Conservation (phyloP, 768 basidiomycete species). For the Clathrus columnatus region DNA sequence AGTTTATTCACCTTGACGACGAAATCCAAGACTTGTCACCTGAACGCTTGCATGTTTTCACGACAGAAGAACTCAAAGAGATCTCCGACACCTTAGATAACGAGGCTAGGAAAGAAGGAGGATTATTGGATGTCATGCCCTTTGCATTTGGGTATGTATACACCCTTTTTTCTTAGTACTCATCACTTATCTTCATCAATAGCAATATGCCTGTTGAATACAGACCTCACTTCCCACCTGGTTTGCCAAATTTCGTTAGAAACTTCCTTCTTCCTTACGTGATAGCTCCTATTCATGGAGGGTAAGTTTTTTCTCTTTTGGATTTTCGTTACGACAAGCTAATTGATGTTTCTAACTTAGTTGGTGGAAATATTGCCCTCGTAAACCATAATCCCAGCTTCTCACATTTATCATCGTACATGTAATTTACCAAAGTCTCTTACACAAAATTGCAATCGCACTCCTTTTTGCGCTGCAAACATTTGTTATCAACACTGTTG, state of each 20-base stretch:
- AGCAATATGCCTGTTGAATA: slow-evolving; percentile 32
- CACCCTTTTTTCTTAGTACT: not conserved
- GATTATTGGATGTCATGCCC: slow-evolving; percentile 27
- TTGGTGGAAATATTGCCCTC: not conserved
- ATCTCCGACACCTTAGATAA: slow-evolving; percentile 22
- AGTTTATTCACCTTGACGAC: slow-evolving; percentile 31
- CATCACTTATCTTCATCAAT: not conserved
- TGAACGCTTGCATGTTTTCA: slow-evolving; percentile 24
- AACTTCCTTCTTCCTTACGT: slow-evolving; percentile 30
- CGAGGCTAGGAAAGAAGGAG: slow-evolving; percentile 27
- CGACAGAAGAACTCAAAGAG: slow-evolving; percentile 20
- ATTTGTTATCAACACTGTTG: too few species aligned
- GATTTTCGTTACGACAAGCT: not conserved
- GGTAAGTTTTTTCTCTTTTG: slow-evolving; percentile 25
- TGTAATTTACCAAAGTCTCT: too few species aligned
- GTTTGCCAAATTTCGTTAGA: slow-evolving; percentile 30
- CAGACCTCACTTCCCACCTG: slow-evolving; percentile 28
- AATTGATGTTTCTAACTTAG: not conserved
- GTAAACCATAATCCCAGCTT: too few species aligned
- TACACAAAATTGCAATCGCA: too few species aligned
- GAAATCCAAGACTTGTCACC: slow-evolving; percentile 28
- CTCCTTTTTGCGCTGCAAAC: too few species aligned
- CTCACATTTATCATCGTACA: not conserved
- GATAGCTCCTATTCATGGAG: slow-evolving; percentile 26
- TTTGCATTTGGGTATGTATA: slow-evolving; percentile 29